Percentiles rank a stretch among this genome's conserved stretches.
Evolutionary conservation across 1,284 basidiomycete genomes (phyloP).

Genomic region (Boletus mariae): DNA sequence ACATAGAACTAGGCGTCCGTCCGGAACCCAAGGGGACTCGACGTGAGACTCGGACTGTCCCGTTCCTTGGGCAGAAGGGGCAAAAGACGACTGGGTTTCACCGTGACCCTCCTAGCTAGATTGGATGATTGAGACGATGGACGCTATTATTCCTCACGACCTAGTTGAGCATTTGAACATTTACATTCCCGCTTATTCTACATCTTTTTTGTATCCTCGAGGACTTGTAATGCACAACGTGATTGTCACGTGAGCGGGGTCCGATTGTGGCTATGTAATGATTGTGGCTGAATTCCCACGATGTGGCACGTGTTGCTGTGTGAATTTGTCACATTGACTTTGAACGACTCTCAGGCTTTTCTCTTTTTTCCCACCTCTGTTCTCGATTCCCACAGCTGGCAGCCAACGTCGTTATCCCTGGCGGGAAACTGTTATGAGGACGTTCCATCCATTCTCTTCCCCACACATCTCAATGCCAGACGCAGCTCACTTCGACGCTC

Average conservation of each 20-base stretch:
- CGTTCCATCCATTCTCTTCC: constrained; percentile 41
- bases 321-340: constrained; percentile 28
- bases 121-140: constrained; percentile 16
- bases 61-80: constrained; percentile 44
- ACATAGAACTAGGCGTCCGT: constrained; percentile 38
- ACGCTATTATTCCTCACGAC: constrained; percentile 15
- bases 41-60: constrained; percentile 42
- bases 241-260: neutral
- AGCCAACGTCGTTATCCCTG: constrained; percentile 38
- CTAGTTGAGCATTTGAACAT: constrained; percentile 18
- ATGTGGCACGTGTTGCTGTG: constrained; percentile 27
- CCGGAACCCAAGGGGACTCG: constrained; percentile 28
- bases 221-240: neutral
- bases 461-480: constrained; percentile 44
- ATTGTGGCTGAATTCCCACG: constrained; percentile 31
- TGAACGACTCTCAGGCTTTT: constrained; percentile 32
- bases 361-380: constrained; percentile 37
- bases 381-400: constrained; percentile 39
- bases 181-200: constrained; percentile 13
- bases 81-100: constrained; percentile 18
- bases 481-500: constrained; percentile 36
- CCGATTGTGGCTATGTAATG: constrained; percentile 12
- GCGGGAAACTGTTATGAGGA: constrained; percentile 41
- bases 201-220: neutral
- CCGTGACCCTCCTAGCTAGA: constrained; percentile 34